These are phyloP conservation scores for Diplocarpon mali DNA, from an alignment of 2,329 filamentous ascomycete genomes.

Conservation along the genomic window DNA sequence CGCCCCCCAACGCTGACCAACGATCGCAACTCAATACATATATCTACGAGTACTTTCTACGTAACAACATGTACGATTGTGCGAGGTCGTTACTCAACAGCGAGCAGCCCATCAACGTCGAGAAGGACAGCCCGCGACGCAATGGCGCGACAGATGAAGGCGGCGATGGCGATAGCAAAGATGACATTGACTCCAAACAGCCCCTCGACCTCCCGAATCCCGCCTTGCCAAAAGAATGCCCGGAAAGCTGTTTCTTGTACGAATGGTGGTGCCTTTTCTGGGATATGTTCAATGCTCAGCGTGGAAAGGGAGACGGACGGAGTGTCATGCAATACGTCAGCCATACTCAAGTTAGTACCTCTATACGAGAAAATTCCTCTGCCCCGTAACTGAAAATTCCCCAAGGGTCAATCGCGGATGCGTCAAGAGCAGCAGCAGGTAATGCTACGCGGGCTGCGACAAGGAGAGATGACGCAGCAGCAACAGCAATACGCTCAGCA, in stretches of 20 bases:
- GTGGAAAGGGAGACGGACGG: conserved; percentile 50
- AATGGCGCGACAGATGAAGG: conserved; percentile 59
- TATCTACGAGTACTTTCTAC: conserved; percentile 86
- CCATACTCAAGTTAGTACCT: conserved; percentile 63
- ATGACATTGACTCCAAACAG: conserved; percentile 61
- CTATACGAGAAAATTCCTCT: conserved; percentile 2
- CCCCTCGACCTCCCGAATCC: conserved; percentile 72
- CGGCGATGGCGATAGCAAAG: conserved; percentile 77
- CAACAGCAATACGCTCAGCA: conserved; percentile 37
- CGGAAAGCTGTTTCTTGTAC: conserved; percentile 75
- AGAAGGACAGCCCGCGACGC: conserved; percentile 60
- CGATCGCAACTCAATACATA: conserved; percentile 66
- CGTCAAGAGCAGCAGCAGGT: conserved; percentile 69
- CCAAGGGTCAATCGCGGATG: conserved; percentile 55
- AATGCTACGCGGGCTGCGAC: conserved; percentile 62
- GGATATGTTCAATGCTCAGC: conserved; percentile 85
- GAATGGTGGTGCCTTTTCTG: conserved; percentile 98
- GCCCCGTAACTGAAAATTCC: conserved; percentile 17
- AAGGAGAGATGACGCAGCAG: conserved; percentile 35
- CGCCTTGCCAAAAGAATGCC: conserved; percentile 51
- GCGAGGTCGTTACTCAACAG: conserved; percentile 62
- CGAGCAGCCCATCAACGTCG: conserved; percentile 53
- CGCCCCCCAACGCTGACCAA: conserved; percentile 29
- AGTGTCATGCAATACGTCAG: conserved; percentile 65
- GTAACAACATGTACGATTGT: conserved; percentile 72